Evolutionary conservation across 73 alveolate genomes (phyloP).

Genomic region (Paramecium biaurelia): DNA sequence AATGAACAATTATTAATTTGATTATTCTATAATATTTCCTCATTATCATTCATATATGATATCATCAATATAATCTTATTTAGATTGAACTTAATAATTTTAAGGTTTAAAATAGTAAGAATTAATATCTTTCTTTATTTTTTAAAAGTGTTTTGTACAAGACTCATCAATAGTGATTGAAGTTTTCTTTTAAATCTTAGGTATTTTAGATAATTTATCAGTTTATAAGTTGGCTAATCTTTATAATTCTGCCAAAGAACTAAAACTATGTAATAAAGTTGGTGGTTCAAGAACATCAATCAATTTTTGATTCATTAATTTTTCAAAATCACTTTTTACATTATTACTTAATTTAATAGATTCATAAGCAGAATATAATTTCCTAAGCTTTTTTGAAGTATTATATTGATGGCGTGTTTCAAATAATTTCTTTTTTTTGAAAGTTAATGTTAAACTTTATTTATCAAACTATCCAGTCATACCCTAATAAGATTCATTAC

Average conservation of each 20-base stretch:
- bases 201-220: not conserved
- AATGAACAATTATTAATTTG: not conserved
- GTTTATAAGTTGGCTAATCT: not conserved
- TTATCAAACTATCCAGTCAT: not conserved
- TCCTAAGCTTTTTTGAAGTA: not conserved
- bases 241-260: not conserved
- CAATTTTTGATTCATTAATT: not conserved
- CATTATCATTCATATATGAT: not conserved
- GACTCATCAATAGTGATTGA: not conserved
- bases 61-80: not conserved
- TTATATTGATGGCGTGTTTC: not conserved
- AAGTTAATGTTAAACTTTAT: not conserved
- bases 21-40: not conserved
- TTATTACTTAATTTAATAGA: not conserved
- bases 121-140: not conserved
- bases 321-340: not conserved
- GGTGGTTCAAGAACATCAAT: constrained; percentile 26
- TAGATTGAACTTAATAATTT: not conserved
- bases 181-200: not conserved
- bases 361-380: constrained; percentile 17
- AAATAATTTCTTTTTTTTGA: not conserved
- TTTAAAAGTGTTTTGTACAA: not conserved
- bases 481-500: not conserved
- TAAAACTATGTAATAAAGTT: not conserved
- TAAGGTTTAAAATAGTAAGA: not conserved